Evolutionary conservation across 208 protist genomes (phyloP), one percentile per base, ranked within the genome.

Genomic region (Crithidia expoeki): DNA sequence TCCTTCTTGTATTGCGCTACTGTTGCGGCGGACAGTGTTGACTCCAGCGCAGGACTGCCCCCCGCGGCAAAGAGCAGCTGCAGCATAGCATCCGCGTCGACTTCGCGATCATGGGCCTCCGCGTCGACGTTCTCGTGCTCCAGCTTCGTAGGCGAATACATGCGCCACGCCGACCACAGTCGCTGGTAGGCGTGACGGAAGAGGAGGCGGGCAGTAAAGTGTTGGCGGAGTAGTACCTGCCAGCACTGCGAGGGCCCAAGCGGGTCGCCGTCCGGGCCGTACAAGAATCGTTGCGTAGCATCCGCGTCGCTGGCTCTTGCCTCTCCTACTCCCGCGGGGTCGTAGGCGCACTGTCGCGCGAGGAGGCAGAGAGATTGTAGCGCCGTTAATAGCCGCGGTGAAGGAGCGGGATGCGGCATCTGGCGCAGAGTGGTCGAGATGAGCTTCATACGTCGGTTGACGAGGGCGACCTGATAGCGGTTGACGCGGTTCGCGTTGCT

Each of bases 151-250:
- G 33, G 62, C 14, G 78, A 84, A 53, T 93, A 86, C 60, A 93
- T 74, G 16, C 64, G 68, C 85, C 90, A 95, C 23, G 86, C 83
- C 27, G 34, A 32, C 61, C 61, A 57, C 27, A 88, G 67, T n/a
- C 85, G 82, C 25, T 76, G 66, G 55, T 82, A 78, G 4, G 86
- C 42, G 28, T 52, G 68, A 0, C 27, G 62, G 58, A 95, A 95
- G 36, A 80, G 59, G 1, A 47, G 49, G 10, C 53, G 68, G 62
- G 82, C 83, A 28, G 81, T 86, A 61, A 93, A 90, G 60, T 79
- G 62, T 19, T 78, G 61, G 28, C 42, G 64, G 25, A 94, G 72
- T 32, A 81, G 50, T 21, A 80, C 50, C 38, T 65, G 47, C 85
- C 76, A 89, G 34, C 55, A 67, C 53, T 56, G 60, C 25, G 47